Evolutionary conservation across 2,329 filamentous ascomycete species (phyloP).

Genomic region (Myriosclerotinia duriaeana): DNA sequence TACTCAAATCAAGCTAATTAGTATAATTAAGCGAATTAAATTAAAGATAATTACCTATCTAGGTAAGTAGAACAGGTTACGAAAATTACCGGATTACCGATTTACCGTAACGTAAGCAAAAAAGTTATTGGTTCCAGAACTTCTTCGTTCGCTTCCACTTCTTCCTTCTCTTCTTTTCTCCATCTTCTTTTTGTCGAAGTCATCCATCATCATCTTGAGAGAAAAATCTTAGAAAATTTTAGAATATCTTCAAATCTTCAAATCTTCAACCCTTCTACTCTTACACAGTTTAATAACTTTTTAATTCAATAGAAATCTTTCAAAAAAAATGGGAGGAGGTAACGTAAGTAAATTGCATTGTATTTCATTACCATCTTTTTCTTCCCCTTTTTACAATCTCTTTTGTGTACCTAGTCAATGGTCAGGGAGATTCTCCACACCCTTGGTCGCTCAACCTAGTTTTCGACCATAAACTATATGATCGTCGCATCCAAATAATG

Average conservation of each 20-base stretch:
- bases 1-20: slow-evolving; percentile 2
- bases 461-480: slow-evolving; percentile 6
- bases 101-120: too few species aligned
- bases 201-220: too few species aligned
- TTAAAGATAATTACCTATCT: too few species aligned
- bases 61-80: too few species aligned
- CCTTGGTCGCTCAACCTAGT: slow-evolving; percentile 9
- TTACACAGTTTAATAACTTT: slow-evolving; percentile 14
- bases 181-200: too few species aligned
- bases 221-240: not conserved
- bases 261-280: not conserved
- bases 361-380: not conserved
- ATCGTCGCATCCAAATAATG: slow-evolving; percentile 15
- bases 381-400: not conserved
- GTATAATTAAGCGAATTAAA: slow-evolving; percentile 4
- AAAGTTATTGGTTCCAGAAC: too few species aligned
- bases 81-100: too few species aligned
- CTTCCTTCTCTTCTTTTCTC: too few species aligned
- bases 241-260: not conserved
- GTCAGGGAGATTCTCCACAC: not conserved
- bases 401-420: not conserved
- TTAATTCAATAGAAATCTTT: not conserved
- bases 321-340: slow-evolving; percentile 28
- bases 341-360: slow-evolving; percentile 23
- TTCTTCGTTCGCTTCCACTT: too few species aligned